Conservation (phyloP, 2,329 filamentous ascomycete species). For the Lasiodiplodia hormozganensis region DNA sequence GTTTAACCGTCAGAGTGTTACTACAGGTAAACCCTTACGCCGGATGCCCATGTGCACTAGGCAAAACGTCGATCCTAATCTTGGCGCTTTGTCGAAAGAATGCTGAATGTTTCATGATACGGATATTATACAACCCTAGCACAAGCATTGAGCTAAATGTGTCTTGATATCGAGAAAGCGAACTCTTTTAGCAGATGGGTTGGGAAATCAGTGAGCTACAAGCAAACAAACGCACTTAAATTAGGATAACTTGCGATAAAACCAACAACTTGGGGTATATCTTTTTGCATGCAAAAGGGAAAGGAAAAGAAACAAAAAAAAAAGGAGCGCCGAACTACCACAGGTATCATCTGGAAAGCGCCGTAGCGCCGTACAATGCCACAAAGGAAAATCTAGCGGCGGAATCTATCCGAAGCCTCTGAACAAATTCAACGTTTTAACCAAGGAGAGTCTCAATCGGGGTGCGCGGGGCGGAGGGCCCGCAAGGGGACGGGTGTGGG, state of each 20-base stretch:
- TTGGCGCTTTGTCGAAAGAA: conserved; percentile 17
- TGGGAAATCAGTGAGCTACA: background rate
- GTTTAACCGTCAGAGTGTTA: background rate
- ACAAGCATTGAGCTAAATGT: background rate
- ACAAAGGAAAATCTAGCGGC: conserved; percentile 21
- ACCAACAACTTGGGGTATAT: conserved; percentile 17
- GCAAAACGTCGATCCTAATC: conserved; percentile 22
- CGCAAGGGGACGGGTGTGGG: conserved; percentile 11
- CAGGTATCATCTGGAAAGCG: conserved; percentile 10
- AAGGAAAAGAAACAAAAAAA: background rate
- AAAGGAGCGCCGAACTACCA: conserved; percentile 2
- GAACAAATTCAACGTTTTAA: background rate
- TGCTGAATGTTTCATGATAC: conserved; percentile 2
- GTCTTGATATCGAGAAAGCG: background rate
- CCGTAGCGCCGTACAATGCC: conserved; percentile 9
- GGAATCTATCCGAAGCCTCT: conserved; percentile 9
- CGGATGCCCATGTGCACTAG: conserved; percentile 19
- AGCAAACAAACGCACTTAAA: background rate
- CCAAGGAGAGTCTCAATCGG: conserved; percentile 6
- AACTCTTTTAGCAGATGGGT: background rate
- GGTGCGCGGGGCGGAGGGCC: background rate
- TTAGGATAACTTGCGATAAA: background rate
- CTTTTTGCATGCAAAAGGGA: background rate
- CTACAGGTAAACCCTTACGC: conserved; percentile 11
- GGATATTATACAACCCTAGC: background rate